phyloP scores from a whole-genome alignment of 768 basidiomycete species.

The Lactarius evosmus region DNA sequence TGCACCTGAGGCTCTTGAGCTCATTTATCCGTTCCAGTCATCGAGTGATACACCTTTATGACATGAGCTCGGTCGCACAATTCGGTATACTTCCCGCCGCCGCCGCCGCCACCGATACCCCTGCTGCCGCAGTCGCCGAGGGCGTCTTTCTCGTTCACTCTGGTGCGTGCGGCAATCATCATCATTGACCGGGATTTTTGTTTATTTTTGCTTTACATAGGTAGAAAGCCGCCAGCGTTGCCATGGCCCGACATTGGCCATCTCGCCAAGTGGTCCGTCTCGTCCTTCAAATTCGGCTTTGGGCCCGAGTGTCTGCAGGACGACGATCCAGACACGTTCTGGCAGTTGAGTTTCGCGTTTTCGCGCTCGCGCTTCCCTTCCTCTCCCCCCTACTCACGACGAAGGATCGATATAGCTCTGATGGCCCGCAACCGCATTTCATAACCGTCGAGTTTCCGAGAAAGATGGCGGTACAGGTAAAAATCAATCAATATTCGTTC shows the following conservation, averaged over 20 bases:
- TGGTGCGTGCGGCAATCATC: slow-evolving; percentile 30
- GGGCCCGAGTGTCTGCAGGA: slow-evolving; percentile 91
- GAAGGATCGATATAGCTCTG: too few species aligned
- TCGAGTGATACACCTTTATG: not conserved
- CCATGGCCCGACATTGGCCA: slow-evolving; percentile 84
- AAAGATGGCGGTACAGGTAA: slow-evolving; percentile 84
- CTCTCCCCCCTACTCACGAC: slow-evolving; percentile 6
- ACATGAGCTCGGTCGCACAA: slow-evolving; percentile 19
- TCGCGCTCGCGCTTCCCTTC: not conserved
- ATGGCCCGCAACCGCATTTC: slow-evolving; percentile 96
- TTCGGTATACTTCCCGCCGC: not conserved
- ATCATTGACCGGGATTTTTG: too few species aligned
- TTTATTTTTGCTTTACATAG: slow-evolving; percentile 20
- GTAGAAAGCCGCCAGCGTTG: slow-evolving; percentile 48
- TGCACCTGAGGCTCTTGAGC: not conserved
- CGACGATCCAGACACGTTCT: slow-evolving; percentile 87
- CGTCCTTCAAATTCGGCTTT: slow-evolving; percentile 94
- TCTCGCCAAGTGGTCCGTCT: slow-evolving; percentile 93
- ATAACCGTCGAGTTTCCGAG: slow-evolving; percentile 92
- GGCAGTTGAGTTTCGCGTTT: slow-evolving; percentile 99
- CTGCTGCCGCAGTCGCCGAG: slow-evolving; percentile 32
- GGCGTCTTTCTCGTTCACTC: slow-evolving; percentile 41
- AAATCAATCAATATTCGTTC: too few species aligned
- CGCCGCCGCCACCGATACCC: not conserved
- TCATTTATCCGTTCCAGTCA: not conserved